A percentile compares a stretch with the other conserved stretches of the same genome.
Evolutionary conservation across 2,329 filamentous ascomycete genomes (phyloP).

Genomic region (Lachnellula arida): DNA sequence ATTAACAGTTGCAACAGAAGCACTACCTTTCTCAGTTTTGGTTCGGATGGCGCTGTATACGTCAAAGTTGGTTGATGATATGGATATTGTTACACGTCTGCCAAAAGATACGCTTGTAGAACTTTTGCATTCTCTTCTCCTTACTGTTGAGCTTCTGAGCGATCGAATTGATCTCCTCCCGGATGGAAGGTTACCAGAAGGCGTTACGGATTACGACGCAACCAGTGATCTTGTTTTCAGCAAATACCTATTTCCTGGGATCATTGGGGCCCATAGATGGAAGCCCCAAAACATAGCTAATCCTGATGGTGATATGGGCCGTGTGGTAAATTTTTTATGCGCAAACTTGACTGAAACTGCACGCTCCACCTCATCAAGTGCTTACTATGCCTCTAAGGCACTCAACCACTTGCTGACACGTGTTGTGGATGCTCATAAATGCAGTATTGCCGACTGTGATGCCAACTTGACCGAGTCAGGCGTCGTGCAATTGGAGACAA

Average conservation of each 20-base stretch:
- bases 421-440: slow-evolving; percentile 43
- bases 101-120: slow-evolving; percentile 43
- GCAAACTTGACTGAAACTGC: slow-evolving; percentile 35
- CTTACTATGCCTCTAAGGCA: slow-evolving; percentile 49
- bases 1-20: slow-evolving; percentile 47
- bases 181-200: slow-evolving; percentile 44
- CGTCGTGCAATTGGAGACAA: background rate
- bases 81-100: slow-evolving; percentile 37
- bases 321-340: background rate
- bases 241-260: background rate
- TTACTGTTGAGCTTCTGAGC: slow-evolving; percentile 47
- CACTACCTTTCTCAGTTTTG: slow-evolving; percentile 65
- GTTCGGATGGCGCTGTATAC: slow-evolving; percentile 73
- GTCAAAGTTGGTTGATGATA: slow-evolving; percentile 48
- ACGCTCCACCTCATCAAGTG: slow-evolving; percentile 19
- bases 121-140: slow-evolving; percentile 45
- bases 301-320: slow-evolving; percentile 37
- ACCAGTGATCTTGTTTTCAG: background rate
- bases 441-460: slow-evolving; percentile 38
- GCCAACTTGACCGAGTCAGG: background rate
- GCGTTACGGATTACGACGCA: slow-evolving; percentile 34
- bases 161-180: slow-evolving; percentile 47
- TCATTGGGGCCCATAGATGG: slow-evolving; percentile 12
- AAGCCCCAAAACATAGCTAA: slow-evolving; percentile 31
- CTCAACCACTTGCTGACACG: slow-evolving; percentile 47